phyloP scores from a whole-genome alignment of 495 filamentous ascomycete species.

The Trichoderma orchidacearum region DNA sequence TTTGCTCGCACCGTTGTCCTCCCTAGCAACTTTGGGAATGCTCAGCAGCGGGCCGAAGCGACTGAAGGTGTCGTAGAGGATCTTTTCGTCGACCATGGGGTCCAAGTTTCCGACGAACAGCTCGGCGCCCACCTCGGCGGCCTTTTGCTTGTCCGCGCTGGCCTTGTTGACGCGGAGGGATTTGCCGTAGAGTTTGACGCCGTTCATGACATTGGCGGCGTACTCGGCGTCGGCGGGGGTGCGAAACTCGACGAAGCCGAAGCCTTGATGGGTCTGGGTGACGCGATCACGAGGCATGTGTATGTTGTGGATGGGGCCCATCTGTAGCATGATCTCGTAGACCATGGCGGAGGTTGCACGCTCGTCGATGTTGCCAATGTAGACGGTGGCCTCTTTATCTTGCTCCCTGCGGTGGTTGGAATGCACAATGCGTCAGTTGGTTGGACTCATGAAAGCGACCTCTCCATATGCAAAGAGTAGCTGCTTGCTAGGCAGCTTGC shows the following conservation, averaged over 20 bases:
- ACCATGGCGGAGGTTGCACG: conserved; percentile 80
- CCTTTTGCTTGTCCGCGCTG: conserved; percentile 87
- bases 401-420: conserved; percentile 65
- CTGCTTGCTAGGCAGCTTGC: background rate
- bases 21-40: conserved; percentile 85
- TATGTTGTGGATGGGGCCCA: conserved; percentile 90
- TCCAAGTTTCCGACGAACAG: conserved; percentile 96
- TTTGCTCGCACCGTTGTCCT: conserved; percentile 83
- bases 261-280: conserved; percentile 91
- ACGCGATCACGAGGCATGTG: conserved; percentile 97
- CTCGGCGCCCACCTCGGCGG: conserved; percentile 90
- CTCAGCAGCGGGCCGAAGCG: conserved; percentile 79
- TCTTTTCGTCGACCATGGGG: conserved; percentile 87
- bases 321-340: conserved; percentile 96
- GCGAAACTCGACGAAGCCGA: conserved; percentile 97
- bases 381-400: conserved; percentile 96
- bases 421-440: background rate
- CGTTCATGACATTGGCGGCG: conserved; percentile 92
- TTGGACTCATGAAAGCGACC: background rate
- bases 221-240: conserved; percentile 96
- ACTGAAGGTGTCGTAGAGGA: conserved; percentile 92
- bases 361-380: conserved; percentile 97
- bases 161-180: conserved; percentile 92
- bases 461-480: background rate
- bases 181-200: conserved; percentile 84